Evolutionary conservation across 2,329 filamentous ascomycete genomes (phyloP).

Genomic region (Claviceps monticola): DNA sequence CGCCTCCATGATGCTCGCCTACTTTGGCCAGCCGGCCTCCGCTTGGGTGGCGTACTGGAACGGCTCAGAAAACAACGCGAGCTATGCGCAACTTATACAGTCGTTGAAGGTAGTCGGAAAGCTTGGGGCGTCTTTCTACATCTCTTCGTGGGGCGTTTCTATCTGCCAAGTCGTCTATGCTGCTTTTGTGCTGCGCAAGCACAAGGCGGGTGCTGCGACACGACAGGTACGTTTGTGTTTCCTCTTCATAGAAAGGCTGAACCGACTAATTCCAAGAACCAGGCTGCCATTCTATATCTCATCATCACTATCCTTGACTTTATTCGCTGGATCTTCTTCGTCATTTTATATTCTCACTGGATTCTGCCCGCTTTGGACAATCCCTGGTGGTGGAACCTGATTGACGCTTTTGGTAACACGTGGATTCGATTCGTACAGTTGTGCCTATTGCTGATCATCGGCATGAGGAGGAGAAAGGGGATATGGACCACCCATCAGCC

Average conservation of each 20-base stretch:
- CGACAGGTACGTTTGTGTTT: conserved; percentile 1
- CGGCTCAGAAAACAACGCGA: conserved; percentile 5
- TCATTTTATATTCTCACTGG: conserved; percentile 4
- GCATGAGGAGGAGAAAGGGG: conserved; percentile 5
- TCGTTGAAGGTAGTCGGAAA: conserved; percentile 5
- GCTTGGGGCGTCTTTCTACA: conserved; percentile 4
- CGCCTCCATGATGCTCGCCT: background rate
- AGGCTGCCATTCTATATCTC: conserved; percentile 5
- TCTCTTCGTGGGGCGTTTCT: conserved; percentile 4
- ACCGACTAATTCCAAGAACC: no score
- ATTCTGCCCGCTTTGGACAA: conserved; percentile 3
- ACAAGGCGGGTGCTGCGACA: conserved; percentile 3
- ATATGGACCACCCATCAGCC: conserved; percentile 6
- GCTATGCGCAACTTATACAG: conserved; percentile 6
- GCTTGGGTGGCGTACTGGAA: conserved; percentile 7
- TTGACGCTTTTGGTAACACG: conserved; percentile 6
- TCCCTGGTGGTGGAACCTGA: conserved; percentile 5
- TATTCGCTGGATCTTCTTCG: conserved; percentile 5
- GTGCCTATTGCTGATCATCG: conserved; percentile 3
- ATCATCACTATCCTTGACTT: conserved; percentile 3
- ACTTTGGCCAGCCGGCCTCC: conserved; percentile 5
- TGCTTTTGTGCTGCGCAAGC: conserved; percentile 6
- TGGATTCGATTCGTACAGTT: conserved; percentile 5
- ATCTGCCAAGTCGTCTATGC: conserved; percentile 4
- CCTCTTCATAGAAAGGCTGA: no score